Base-by-base conservation (phyloP, 108 stramenopile species). In the Pseudonitzschia delicatissima region DNA sequence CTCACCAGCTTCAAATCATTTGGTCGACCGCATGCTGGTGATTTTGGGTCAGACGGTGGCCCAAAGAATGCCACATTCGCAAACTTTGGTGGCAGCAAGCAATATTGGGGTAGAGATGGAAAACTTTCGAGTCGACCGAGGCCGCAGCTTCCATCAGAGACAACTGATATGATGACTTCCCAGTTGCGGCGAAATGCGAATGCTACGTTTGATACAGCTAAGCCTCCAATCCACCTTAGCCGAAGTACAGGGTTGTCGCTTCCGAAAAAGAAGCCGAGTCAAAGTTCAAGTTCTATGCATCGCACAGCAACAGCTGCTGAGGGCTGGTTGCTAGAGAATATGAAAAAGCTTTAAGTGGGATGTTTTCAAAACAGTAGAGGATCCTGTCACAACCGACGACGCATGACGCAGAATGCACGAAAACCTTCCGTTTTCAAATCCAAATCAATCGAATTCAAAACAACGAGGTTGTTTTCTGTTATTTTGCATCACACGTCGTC, bases 41-140 rank as follows among this genome's bases (percentile, higher is more conserved):
- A 81, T 45, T 76, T 66, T 62, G 80, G 77, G 36, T 63, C 72
- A 9, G 35, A 29, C 20, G 47, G 47, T 9, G 80, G 78, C 33
- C 76, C 75, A n/a, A 57, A 77, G 51, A 85, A 85, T 66, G 83
- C 83, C 45, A 85, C 83, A 12, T 85, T 85, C 64, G 83, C 77
- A 25, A 76, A 84, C 27, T 84, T 77, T 61, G 83, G 78, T 44
- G 82, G 78, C 34, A 49, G 23, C 68, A 76, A 29, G 74, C 28
- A 33, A 29, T 55, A 77, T 31, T 84, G 83, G 83, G 83, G 79
- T 6, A 58, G 79, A 29, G 75, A 79, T 63, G 83, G 83, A 26
- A 73, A 71, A 27, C 67, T 84, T 67, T 64, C 67, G 4, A 61
- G 73, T 27, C 76, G 77, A 47, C 83, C 83, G 33, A 62, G 50